A percentile compares a stretch with the other conserved stretches of the same genome.
Conservation (phyloP, 257 asterid genomes). For the Capsicum chinense region DNA sequence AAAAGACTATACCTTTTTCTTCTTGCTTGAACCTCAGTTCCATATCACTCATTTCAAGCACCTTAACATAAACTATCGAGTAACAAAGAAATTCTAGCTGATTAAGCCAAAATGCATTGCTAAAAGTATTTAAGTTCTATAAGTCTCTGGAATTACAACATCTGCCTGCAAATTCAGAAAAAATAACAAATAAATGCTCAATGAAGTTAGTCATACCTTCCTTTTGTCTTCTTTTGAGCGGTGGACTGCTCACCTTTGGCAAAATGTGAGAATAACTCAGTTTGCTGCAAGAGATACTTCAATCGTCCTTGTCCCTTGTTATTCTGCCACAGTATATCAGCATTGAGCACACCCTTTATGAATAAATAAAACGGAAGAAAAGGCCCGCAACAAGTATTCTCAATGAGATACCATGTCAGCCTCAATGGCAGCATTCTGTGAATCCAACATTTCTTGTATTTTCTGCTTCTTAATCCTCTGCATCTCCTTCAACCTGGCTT, state of each 20-base stretch:
- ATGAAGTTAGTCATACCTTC: conserved; percentile 54
- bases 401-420: conserved; percentile 82
- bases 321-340: conserved; percentile 58
- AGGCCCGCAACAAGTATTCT: conserved; percentile 1
- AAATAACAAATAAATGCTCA: not conserved
- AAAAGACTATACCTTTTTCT: not conserved
- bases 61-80: conserved; percentile 2
- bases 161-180: not conserved
- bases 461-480: conserved; percentile 81
- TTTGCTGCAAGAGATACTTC: conserved; percentile 93
- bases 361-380: not conserved
- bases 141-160: not conserved
- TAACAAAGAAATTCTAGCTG: conserved; percentile 23
- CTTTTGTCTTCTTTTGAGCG: conserved; percentile 71
- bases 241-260: conserved; percentile 84
- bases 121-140: not conserved
- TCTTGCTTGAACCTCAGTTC: conserved; percentile 12
- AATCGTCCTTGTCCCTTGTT: conserved; percentile 91
- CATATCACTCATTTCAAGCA: not conserved
- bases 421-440: conserved; percentile 92
- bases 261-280: conserved; percentile 96
- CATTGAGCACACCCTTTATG: not conserved
- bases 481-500: conserved; percentile 75
- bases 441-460: conserved; percentile 82
- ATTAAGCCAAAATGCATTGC: not conserved